Evolutionary conservation across 2,329 filamentous ascomycete species (phyloP).

Genomic region (Trichoderma semiorbis): DNA sequence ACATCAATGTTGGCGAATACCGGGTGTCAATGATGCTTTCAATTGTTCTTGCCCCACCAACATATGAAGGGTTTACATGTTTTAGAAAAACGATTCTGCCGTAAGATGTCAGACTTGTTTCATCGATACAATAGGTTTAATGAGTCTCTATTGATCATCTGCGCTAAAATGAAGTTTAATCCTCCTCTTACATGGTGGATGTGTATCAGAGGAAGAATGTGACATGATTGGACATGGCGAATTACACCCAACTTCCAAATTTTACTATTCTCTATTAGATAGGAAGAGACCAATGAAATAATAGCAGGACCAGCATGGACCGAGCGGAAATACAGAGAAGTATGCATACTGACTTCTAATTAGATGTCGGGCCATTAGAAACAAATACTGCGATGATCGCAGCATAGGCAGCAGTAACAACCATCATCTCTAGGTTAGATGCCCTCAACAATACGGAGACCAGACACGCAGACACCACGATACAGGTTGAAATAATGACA

Average conservation of each 20-base stretch:
- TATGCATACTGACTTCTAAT: neutral
- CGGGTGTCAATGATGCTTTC: neutral
- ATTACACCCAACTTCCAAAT: too few species aligned
- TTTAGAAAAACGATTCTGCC: neutral
- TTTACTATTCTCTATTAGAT: too few species aligned
- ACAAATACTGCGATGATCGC: neutral
- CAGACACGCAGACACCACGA: neutral
- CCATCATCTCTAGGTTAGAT: neutral
- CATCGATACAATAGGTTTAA: neutral
- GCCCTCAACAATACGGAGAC: neutral
- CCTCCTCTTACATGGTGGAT: neutral
- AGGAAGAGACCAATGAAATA: too few species aligned
- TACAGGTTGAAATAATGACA: neutral
- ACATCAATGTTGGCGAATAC: neutral
- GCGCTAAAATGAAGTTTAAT: neutral
- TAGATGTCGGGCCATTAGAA: neutral
- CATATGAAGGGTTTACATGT: neutral
- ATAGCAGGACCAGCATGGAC: too few species aligned
- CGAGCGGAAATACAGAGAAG: neutral
- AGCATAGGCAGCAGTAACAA: neutral
- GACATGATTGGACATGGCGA: neutral
- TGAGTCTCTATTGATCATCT: neutral
- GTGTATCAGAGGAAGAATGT: neutral
- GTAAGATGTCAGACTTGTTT: neutral
- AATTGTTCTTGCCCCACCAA: neutral